Percentiles rank a stretch among this genome's conserved stretches.
Evolutionary conservation across 129 eudicot genomes (phyloP).

Genomic region (Cynara cardunculus): DNA sequence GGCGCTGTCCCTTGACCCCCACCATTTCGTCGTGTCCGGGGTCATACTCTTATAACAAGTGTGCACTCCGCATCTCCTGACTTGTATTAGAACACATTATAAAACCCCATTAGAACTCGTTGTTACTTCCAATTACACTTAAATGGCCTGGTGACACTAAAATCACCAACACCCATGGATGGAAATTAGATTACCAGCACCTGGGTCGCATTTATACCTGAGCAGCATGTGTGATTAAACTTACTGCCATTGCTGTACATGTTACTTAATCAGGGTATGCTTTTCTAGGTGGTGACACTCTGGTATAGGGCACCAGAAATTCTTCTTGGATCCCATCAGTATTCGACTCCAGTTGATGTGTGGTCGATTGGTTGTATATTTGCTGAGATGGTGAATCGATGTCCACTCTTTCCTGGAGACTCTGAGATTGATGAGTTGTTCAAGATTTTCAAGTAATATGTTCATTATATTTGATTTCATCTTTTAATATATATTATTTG

Average conservation of each 20-base stretch:
- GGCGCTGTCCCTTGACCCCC: too few species aligned
- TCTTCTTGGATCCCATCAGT: conserved; percentile 86
- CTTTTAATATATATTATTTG: neutral
- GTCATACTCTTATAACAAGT: too few species aligned
- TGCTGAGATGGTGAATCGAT: conserved; percentile 95
- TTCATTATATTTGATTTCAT: neutral
- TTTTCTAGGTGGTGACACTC: conserved; percentile 80
- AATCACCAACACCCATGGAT: too few species aligned
- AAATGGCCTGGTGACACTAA: too few species aligned
- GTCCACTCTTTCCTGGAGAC: conserved; percentile 92
- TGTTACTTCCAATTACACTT: too few species aligned
- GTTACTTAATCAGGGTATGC: neutral
- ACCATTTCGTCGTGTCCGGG: too few species aligned
- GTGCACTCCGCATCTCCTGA: too few species aligned
- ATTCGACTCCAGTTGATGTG: conserved; percentile 94
- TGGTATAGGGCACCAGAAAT: conserved; percentile 99
- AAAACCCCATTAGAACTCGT: too few species aligned
- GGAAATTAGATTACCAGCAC: too few species aligned
- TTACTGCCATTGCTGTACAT: neutral
- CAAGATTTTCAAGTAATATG: conserved; percentile 79
- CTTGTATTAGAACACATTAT: too few species aligned
- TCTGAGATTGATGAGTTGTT: conserved; percentile 90
- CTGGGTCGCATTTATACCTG: too few species aligned
- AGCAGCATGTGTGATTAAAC: too few species aligned
- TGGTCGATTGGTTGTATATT: conserved; percentile 99